Evolutionary conservation across 2,329 filamentous ascomycete species (phyloP).

Genomic region (Cytospora leucostoma): DNA sequence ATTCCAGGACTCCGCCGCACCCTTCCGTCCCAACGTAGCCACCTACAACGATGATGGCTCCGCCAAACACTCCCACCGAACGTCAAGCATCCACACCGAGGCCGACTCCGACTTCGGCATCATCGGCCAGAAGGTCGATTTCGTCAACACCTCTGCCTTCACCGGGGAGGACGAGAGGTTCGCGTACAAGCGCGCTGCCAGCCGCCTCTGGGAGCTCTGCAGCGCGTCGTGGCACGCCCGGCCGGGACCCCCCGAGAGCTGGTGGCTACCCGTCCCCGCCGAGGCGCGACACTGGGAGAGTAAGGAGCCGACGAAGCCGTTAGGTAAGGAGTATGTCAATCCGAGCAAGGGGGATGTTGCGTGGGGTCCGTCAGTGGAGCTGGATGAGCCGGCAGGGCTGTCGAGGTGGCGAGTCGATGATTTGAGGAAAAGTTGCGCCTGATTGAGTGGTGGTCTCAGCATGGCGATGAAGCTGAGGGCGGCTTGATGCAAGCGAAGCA

Average conservation of each 20-base stretch:
- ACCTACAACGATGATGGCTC: constrained; percentile 51
- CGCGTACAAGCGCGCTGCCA: constrained; percentile 75
- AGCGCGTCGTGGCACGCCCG: constrained; percentile 70
- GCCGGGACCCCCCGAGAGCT: constrained; percentile 49
- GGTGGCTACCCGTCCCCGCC: constrained; percentile 68
- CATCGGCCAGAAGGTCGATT: constrained; percentile 55
- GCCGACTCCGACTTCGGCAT: constrained; percentile 57
- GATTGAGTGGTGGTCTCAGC: constrained; percentile 11
- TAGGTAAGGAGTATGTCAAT: constrained; percentile 25
- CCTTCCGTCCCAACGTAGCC: constrained; percentile 78
- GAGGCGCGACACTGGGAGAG: constrained; percentile 54
- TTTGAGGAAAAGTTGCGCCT: constrained; percentile 30
- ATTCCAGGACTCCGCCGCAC: constrained; percentile 74
- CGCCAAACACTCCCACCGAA: constrained; percentile 28
- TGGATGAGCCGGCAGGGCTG: constrained; percentile 48
- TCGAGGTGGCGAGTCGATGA: constrained; percentile 38
- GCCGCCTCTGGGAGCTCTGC: constrained; percentile 82
- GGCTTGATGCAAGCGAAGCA: not conserved
- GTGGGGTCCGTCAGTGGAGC: constrained; percentile 44
- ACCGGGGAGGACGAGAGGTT: constrained; percentile 82
- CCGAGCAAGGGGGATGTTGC: constrained; percentile 38
- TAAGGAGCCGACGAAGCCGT: constrained; percentile 29
- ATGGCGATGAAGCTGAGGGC: not conserved
- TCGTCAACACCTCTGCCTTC: constrained; percentile 65
- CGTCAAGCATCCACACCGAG: constrained; percentile 55